A percentile compares a stretch with the other conserved stretches of the same genome.
phyloP scores from a whole-genome alignment of 352 stramenopile species.

The Globisporangium apiculatum region DNA sequence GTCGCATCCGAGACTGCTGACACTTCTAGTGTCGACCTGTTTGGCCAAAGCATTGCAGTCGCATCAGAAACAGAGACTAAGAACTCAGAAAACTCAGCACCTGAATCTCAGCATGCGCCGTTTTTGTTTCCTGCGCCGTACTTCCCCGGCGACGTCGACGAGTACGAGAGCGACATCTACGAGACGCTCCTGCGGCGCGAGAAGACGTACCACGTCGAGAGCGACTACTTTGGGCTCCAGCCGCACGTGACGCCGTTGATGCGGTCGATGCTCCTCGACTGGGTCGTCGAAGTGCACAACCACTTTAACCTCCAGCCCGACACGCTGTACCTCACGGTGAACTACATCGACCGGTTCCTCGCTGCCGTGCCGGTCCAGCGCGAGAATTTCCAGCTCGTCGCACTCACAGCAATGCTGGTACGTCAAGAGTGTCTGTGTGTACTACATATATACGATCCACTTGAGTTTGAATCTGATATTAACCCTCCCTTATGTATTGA shows the following conservation, averaged over 20 bases:
- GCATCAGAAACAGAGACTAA: background rate
- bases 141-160: conserved; percentile 31
- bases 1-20: background rate
- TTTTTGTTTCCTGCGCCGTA: conserved; percentile 21
- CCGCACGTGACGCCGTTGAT: conserved; percentile 48
- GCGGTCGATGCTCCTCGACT: conserved; percentile 68
- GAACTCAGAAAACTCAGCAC: too few relatives aligned
- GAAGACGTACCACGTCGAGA: conserved; percentile 35
- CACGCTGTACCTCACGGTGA: conserved; percentile 97
- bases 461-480: too few relatives aligned
- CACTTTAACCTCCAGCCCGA: conserved; percentile 97
- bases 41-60: conserved; percentile 2
- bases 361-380: conserved; percentile 81
- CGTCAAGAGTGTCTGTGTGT: background rate
- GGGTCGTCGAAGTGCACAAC: conserved; percentile 94
- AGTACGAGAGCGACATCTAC: conserved; percentile 52
- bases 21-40: conserved; percentile 4
- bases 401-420: conserved; percentile 92
- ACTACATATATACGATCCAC: too few relatives aligned
- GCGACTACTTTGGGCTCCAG: conserved; percentile 46
- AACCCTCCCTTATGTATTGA: too few relatives aligned
- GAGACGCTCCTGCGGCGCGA: conserved; percentile 36
- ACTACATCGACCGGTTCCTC: conserved; percentile 98
- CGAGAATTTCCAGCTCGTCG: conserved; percentile 96
- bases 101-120: conserved; percentile 3